Evolutionary conservation across 148 eudicot species (phyloP), one percentile per base, ranked within the genome.

Genomic region (Rhododendron ferrugineum): DNA sequence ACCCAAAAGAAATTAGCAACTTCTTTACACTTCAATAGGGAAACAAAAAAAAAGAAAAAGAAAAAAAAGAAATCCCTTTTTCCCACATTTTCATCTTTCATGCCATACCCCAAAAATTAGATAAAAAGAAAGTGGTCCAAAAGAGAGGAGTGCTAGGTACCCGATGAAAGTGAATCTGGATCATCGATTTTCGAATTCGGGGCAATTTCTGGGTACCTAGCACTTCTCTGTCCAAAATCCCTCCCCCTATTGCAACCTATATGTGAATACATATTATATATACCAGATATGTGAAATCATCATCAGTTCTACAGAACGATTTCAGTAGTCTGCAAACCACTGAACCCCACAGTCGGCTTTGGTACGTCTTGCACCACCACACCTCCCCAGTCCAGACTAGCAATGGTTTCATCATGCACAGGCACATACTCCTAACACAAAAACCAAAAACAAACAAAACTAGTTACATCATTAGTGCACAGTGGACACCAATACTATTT

Each of bases 341-440:
- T 86, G 85, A 89, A 91, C 73, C 83, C 90, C 79, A 93, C 89
- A 54, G 75, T 87, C 37, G 80, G 86, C 50, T 84, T 88, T 52
- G 87, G 89, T 49, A 88, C 88, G 70, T 93, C 94, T 16, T 84
- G 92, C 30, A 64, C 75, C 2, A 32, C 20, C 75, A 30, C 75
- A 4, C 2, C 44, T 40, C 44, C 16, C 98, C 98, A 93, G 85
- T 85, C 85, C 40, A 92, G 82, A 88, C 92, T 92, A 62, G 88
- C 89, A 34, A 93, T 85, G 42, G 86, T 90, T 88, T 92, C 95
- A 78, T 88, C 90, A 75, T 91, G 90, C 90, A 92, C 95, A 47
- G 96, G 92, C 91, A 87, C 92, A 84, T 92, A 95, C 54, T 93
- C 94, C 98, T 94, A 66, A 23, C 22, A 77, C 22, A 77, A 36